Conservation (phyloP, 1,284 basidiomycete genomes). For the Trichosporon asahii region DNA sequence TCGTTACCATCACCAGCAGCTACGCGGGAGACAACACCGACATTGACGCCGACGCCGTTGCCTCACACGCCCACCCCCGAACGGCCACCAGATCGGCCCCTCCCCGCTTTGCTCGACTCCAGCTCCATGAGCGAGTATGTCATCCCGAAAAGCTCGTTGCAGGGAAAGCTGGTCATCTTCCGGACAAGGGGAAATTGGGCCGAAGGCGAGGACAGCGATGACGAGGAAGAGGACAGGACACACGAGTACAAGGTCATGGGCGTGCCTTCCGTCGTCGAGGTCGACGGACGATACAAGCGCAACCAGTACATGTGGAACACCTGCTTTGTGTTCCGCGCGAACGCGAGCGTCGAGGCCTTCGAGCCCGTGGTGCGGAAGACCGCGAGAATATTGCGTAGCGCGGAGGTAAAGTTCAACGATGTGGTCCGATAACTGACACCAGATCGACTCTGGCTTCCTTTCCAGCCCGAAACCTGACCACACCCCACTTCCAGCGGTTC, state of each 20-base stretch:
- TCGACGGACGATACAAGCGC: constrained; percentile 63
- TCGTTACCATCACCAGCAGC: background rate
- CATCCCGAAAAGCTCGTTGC: constrained; percentile 81
- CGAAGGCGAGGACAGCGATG: constrained; percentile 16
- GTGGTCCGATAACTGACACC: background rate
- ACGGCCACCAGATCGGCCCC: background rate
- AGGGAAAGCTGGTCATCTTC: constrained; percentile 76
- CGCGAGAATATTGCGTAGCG: constrained; percentile 79
- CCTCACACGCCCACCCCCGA: background rate
- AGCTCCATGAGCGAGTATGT: constrained; percentile 88
- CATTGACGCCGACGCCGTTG: constrained; percentile 2
- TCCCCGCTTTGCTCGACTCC: constrained; percentile 73
- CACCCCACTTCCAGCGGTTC: constrained; percentile 70
- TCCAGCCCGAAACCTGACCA: constrained; percentile 68
- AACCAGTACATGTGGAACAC: constrained; percentile 93
- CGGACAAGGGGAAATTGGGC: constrained; percentile 36
- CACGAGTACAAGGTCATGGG: constrained; percentile 72
- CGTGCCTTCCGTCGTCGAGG: constrained; percentile 71
- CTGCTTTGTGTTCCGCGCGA: constrained; percentile 88
- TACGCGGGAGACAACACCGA: background rate
- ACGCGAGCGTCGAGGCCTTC: constrained; percentile 87
- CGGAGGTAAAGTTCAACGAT: constrained; percentile 62
- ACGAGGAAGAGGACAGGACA: constrained; percentile 23
- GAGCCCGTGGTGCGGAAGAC: constrained; percentile 95
- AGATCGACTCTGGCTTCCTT: constrained; percentile 87